phyloP scores from a whole-genome alignment of 306 rosid genomes.

The Fragaria vesca region DNA sequence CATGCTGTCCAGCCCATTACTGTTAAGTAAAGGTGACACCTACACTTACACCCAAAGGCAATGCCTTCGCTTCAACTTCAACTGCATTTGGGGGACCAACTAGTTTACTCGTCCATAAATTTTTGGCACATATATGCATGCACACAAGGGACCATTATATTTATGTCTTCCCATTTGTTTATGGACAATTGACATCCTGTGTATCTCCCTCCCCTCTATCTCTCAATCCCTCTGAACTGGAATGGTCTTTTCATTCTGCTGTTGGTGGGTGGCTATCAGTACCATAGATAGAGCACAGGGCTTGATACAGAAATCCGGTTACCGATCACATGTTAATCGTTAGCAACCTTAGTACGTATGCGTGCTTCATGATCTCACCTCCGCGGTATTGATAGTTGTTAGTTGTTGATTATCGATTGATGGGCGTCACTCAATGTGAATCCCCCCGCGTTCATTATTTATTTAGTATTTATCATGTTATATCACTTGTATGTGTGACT shows the following conservation, averaged over 20 bases:
- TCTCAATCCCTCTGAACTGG: neutral
- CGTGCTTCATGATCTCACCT: neutral
- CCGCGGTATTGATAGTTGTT: neutral
- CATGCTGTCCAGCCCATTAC: conserved; percentile 60
- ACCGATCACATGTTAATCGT: no score
- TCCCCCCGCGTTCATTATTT: neutral
- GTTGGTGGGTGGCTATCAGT: conserved; percentile 29
- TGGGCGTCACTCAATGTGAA: neutral
- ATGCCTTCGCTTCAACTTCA: conserved; percentile 7
- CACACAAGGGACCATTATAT: conserved; percentile 12
- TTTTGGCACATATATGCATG: neutral
- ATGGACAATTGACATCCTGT: neutral
- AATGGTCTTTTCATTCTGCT: neutral
- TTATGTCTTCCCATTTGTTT: conserved; percentile 4
- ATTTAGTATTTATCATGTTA: neutral
- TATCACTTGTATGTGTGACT: neutral
- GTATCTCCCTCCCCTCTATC: neutral
- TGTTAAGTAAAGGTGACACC: conserved; percentile 51
- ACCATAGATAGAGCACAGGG: neutral
- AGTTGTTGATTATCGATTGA: neutral
- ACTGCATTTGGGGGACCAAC: conserved; percentile 58
- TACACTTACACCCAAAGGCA: conserved; percentile 10
- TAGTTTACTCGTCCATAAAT: conserved; percentile 19
- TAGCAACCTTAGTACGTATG: no score
- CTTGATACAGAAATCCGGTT: no score